These are phyloP conservation scores for Eutypella sp. DNA, from an alignment of 2,329 filamentous ascomycete species.

Conservation along the genomic window DNA sequence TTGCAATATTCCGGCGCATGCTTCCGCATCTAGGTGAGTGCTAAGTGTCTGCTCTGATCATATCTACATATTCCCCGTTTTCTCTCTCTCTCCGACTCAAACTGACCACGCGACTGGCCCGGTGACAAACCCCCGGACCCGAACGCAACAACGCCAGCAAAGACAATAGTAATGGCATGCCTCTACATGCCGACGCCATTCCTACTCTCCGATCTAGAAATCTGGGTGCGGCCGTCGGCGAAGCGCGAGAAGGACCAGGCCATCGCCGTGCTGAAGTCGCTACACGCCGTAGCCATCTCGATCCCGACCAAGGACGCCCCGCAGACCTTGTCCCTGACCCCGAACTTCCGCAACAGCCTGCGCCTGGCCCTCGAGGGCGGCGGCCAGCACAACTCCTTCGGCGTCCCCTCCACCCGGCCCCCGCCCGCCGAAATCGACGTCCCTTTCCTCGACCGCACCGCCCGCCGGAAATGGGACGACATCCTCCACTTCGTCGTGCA, in stretches of 20 bases:
- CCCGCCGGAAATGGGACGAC: conserved; percentile 87
- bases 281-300: conserved; percentile 78
- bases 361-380: conserved; percentile 84
- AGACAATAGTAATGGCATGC: conserved; percentile 92
- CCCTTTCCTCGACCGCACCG: conserved; percentile 75
- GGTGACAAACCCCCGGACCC: too few species aligned
- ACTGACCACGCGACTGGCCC: too few species aligned
- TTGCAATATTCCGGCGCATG: conserved; percentile 97
- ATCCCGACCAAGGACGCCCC: conserved; percentile 55
- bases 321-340: conserved; percentile 70
- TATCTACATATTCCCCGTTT: neutral
- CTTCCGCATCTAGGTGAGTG: conserved; percentile 76
- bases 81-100: too few species aligned
- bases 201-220: conserved; percentile 72
- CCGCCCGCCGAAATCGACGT: conserved; percentile 61
- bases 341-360: conserved; percentile 78
- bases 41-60: neutral
- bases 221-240: conserved; percentile 70
- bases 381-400: conserved; percentile 82
- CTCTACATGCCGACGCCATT: conserved; percentile 85
- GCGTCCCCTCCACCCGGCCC: conserved; percentile 68
- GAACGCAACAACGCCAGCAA: conserved; percentile 51
- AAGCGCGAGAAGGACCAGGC: conserved; percentile 76
- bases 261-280: conserved; percentile 70
- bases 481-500: conserved; percentile 95